These are phyloP conservation scores for Microascus cirrosus DNA, from an alignment of 2,329 filamentous ascomycete species.

Conservation along the genomic window DNA sequence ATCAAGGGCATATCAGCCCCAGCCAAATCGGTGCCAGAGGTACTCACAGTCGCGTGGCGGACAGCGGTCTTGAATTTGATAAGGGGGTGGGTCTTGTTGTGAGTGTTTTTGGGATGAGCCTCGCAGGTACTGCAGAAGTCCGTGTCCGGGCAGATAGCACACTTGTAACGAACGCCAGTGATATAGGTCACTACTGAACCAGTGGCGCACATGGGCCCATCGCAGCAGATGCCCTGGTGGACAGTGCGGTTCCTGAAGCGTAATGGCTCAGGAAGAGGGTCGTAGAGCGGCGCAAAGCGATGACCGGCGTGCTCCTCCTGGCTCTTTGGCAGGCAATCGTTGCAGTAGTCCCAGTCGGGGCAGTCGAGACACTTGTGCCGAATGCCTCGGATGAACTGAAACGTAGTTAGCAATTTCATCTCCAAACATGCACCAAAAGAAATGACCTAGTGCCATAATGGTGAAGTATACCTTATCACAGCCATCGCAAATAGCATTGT, in stretches of 20 bases:
- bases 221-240: conserved; percentile 85
- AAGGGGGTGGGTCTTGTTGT: conserved; percentile 93
- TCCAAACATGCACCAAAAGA: background rate
- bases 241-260: conserved; percentile 27
- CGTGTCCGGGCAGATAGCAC: conserved; percentile 84
- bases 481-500: conserved; percentile 88
- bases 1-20: conserved; percentile 55
- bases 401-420: background rate
- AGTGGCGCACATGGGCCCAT: conserved; percentile 71
- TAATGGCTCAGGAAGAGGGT: conserved; percentile 37
- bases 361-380: conserved; percentile 96
- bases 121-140: conserved; percentile 96
- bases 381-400: conserved; percentile 56
- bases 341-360: conserved; percentile 96
- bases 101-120: conserved; percentile 68
- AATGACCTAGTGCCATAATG: background rate
- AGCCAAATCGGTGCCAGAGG: conserved; percentile 63
- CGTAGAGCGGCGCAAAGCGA: conserved; percentile 81
- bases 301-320: conserved; percentile 65
- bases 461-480: conserved; percentile 52
- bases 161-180: conserved; percentile 86
- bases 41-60: conserved; percentile 77
- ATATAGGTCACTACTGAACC: conserved; percentile 55
- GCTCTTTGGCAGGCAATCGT: conserved; percentile 58
- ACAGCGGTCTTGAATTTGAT: conserved; percentile 96